A percentile compares a stretch with the other conserved stretches of the same genome.
phyloP scores from a whole-genome alignment of 164 flowering plant genomes.

The Dillenia suffruticosa region DNA sequence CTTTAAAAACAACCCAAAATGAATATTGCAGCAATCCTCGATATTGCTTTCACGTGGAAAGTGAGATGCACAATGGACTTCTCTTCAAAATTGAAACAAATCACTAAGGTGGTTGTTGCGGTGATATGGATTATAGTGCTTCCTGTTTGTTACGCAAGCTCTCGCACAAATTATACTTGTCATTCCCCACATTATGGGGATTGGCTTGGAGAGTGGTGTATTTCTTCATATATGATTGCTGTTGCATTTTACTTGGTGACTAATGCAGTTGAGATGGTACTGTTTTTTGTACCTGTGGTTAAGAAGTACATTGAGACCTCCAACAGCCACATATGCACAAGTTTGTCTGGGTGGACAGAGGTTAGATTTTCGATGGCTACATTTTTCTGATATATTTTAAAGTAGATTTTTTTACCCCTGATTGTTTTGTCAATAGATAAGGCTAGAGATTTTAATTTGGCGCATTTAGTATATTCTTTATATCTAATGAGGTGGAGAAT shows the following conservation, averaged over 20 bases:
- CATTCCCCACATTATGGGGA: conserved; percentile 35
- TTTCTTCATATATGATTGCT: conserved; percentile 80
- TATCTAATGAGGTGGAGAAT: too few relatives aligned
- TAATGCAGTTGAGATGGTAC: conserved; percentile 75
- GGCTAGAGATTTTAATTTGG: too few relatives aligned
- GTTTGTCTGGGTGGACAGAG: conserved; percentile 86
- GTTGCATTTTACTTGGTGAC: conserved; percentile 58
- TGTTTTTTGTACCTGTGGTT: conserved; percentile 84
- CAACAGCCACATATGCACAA: conserved; percentile 36
- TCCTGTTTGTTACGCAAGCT: conserved; percentile 59
- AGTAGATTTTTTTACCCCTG: too few relatives aligned
- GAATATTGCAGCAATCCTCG: conserved; percentile 66
- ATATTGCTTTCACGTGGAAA: conserved; percentile 86
- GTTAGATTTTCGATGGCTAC: conserved; percentile 29
- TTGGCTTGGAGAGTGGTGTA: conserved; percentile 73
- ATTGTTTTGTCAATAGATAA: too few relatives aligned
- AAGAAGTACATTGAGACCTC: conserved; percentile 82
- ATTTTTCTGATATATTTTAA: too few relatives aligned
- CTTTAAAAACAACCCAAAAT: too few relatives aligned
- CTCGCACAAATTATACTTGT: conserved; percentile 65
- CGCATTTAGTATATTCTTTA: too few relatives aligned
- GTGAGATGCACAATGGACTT: conserved; percentile 60
- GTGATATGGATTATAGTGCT: conserved; percentile 80
- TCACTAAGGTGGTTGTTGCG: conserved; percentile 60
- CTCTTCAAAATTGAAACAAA: conserved; percentile 36